A percentile compares a stretch with the other conserved stretches of the same genome.
Conservation (phyloP, 2,329 filamentous ascomycete genomes). For the Arachnomyces sp. region DNA sequence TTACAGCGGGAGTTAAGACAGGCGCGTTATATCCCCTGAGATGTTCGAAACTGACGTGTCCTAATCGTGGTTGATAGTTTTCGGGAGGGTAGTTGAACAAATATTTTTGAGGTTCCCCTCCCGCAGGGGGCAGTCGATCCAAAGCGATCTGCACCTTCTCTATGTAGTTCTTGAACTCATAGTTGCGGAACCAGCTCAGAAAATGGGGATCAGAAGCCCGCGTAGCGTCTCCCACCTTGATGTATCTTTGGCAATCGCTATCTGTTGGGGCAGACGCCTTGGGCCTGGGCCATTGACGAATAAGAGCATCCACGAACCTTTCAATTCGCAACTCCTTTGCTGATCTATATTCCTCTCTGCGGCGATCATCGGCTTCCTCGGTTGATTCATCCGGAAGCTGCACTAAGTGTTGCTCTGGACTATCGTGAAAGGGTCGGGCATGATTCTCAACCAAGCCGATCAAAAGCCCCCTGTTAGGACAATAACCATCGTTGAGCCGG, state of each 20-base stretch:
- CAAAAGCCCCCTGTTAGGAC: neutral
- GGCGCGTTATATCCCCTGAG: neutral
- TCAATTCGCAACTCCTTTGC: neutral
- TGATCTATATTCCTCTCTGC: constrained; percentile 1
- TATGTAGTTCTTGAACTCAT: constrained; percentile 11
- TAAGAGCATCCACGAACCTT: constrained; percentile 3
- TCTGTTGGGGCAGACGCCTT: neutral
- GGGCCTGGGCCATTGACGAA: constrained; percentile 3
- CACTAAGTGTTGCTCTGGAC: neutral
- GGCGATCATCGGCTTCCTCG: constrained; percentile 1
- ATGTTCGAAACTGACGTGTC: neutral
- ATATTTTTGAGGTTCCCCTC: neutral
- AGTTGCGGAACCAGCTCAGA: constrained; percentile 14
- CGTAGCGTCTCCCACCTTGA: constrained; percentile 6
- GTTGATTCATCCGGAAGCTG: neutral
- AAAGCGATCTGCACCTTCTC: constrained; percentile 9
- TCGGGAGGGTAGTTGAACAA: neutral
- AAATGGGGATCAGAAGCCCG: constrained; percentile 2
- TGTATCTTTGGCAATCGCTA: neutral
- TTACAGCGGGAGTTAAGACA: no score
- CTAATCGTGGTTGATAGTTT: neutral
- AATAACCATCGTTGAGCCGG: constrained; percentile 11
- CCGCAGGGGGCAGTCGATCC: neutral
- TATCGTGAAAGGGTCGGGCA: neutral
- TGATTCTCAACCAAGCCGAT: neutral